Conservation (phyloP, 768 basidiomycete genomes). For the Agrocybe chaxingu region DNA sequence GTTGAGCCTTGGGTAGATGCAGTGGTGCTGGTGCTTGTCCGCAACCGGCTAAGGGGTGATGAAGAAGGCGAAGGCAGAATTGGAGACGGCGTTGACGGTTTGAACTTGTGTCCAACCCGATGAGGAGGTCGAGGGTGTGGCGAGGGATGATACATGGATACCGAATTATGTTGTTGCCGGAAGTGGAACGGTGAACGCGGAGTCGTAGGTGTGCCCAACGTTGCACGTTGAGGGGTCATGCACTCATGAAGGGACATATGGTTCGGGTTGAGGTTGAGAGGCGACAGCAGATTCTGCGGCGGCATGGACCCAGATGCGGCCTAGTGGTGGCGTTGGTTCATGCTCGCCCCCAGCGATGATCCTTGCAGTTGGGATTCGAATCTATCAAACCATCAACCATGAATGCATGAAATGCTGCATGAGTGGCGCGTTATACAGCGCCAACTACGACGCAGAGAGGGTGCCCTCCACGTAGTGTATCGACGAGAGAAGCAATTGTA, state of each 20-base stretch:
- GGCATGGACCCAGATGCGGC: not conserved
- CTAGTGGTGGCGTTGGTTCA: constrained; percentile 11
- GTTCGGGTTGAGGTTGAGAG: not conserved
- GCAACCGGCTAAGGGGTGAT: constrained; percentile 11
- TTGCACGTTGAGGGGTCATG: constrained; percentile 3
- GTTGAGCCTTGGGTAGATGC: constrained; percentile 13
- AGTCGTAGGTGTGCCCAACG: constrained; percentile 10
- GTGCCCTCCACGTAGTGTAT: constrained; percentile 40
- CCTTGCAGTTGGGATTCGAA: constrained; percentile 42
- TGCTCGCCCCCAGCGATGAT: constrained; percentile 25
- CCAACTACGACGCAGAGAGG: constrained; percentile 46
- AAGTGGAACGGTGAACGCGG: constrained; percentile 12
- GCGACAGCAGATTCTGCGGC: constrained; percentile 1
- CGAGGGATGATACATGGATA: not conserved
- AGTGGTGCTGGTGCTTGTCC: constrained; percentile 9
- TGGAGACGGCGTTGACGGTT: constrained; percentile 6
- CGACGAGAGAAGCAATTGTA: constrained; percentile 63
- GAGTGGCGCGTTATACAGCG: constrained; percentile 28
- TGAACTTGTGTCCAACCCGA: constrained; percentile 2
- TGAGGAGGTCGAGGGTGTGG: constrained; percentile 7
- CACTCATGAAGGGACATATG: constrained; percentile 7
- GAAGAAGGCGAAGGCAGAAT: constrained; percentile 15
- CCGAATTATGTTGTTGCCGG: constrained; percentile 4
- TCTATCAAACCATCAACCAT: constrained; percentile 43
- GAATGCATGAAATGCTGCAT: not conserved